A percentile compares a stretch with the other conserved stretches of the same genome.
phyloP scores from a whole-genome alignment of 225 moss, liverwort and hornwort genomes.

The Sphagnum tenellum region DNA sequence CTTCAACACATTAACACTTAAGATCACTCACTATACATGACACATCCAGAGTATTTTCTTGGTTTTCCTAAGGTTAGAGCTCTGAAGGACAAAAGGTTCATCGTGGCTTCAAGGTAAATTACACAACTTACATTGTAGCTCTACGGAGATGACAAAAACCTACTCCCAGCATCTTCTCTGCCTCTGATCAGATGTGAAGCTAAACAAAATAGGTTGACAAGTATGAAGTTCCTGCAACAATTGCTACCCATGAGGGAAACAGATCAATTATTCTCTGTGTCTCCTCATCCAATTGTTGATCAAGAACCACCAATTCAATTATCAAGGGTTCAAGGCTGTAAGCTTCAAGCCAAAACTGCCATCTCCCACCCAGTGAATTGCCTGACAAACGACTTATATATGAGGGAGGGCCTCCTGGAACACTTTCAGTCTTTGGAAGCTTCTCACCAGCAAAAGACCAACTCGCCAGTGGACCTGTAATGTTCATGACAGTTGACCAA shows the following conservation, averaged over 20 bases:
- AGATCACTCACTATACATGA: too few relatives aligned
- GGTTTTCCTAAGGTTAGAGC: too few relatives aligned
- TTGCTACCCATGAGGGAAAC: constrained; percentile 85
- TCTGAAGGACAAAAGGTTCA: too few relatives aligned
- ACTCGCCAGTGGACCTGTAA: constrained; percentile 62
- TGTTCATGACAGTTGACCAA: constrained; percentile 88
- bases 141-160: too few relatives aligned
- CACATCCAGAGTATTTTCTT: too few relatives aligned
- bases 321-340: constrained; percentile 41
- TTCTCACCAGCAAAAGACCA: constrained; percentile 87
- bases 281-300: constrained; percentile 57
- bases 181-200: neutral
- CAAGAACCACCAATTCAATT: constrained; percentile 77
- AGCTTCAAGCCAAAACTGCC: constrained; percentile 88
- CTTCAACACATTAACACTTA: too few relatives aligned
- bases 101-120: too few relatives aligned
- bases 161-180: too few relatives aligned
- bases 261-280: constrained; percentile 38
- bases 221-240: constrained; percentile 68
- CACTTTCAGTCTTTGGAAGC: constrained; percentile 50
- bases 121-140: too few relatives aligned
- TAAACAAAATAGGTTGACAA: constrained; percentile 62
- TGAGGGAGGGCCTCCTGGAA: constrained; percentile 49
- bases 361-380: constrained; percentile 38
- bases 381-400: constrained; percentile 84